Evolutionary conservation across 2,329 filamentous ascomycete genomes (phyloP).

Genomic region (Hypoxylon sp.): DNA sequence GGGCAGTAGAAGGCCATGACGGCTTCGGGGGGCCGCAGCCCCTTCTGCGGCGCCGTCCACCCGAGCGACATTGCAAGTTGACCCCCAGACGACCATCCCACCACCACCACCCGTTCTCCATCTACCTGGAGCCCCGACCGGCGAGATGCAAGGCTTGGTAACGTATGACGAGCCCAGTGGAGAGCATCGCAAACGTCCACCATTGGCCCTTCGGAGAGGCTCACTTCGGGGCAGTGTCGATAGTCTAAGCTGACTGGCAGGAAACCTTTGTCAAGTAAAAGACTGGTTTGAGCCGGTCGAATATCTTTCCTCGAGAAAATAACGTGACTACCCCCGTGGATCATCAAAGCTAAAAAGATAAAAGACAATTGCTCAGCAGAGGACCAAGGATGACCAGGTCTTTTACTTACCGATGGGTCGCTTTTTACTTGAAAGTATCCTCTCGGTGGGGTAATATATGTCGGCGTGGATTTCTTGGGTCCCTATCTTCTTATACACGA

Average conservation of each 20-base stretch:
- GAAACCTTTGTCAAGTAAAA: conserved; percentile 55
- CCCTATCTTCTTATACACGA: conserved; percentile 41
- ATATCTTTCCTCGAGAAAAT: conserved; percentile 55
- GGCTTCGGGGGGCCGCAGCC: conserved; percentile 55
- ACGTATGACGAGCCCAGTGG: conserved; percentile 52
- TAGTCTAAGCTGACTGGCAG: conserved; percentile 64
- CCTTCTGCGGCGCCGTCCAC: conserved; percentile 53
- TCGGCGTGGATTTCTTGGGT: conserved; percentile 48
- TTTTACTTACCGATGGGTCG: background rate
- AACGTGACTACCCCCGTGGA: conserved; percentile 59
- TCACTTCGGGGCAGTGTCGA: conserved; percentile 61
- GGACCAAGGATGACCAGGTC: background rate
- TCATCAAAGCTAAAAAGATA: conserved; percentile 54
- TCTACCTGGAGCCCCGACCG: conserved; percentile 36
- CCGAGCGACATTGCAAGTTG: conserved; percentile 58
- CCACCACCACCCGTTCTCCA: conserved; percentile 51
- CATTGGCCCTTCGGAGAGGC: conserved; percentile 59
- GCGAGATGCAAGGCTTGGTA: conserved; percentile 49
- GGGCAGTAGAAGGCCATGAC: conserved; percentile 61
- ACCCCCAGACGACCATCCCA: conserved; percentile 64
- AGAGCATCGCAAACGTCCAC: conserved; percentile 58
- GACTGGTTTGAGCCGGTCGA: conserved; percentile 52
- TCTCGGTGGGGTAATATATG: conserved; percentile 49
- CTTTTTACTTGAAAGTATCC: background rate
- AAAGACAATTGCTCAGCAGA: background rate